A percentile compares a stretch with the other conserved stretches of the same genome.
Evolutionary conservation across 441 rosid genomes (phyloP).

Genomic region (Populus hybrid): DNA sequence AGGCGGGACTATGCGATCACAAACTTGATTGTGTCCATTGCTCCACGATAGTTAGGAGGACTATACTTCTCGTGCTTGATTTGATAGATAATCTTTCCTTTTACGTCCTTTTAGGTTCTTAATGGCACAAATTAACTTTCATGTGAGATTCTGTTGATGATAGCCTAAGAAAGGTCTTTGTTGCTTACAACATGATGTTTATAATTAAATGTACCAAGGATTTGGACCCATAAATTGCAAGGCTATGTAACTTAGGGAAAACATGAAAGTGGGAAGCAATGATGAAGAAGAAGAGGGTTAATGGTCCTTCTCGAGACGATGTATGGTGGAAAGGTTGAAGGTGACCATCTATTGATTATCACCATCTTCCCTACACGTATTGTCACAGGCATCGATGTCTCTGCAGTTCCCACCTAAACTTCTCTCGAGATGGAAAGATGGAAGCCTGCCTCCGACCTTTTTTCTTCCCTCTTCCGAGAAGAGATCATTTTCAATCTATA

Average conservation of each 20-base stretch:
- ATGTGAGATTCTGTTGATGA: slow-evolving; percentile 18
- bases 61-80: slow-evolving; percentile 6
- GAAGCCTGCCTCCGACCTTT: slow-evolving; percentile 13
- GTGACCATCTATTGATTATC: slow-evolving; percentile 29
- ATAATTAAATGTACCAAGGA: slow-evolving; percentile 5
- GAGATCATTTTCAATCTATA: background rate
- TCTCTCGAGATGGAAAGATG: too few species aligned
- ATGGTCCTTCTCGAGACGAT: slow-evolving; percentile 28
- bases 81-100: slow-evolving; percentile 14
- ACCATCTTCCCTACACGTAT: slow-evolving; percentile 7
- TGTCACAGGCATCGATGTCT: background rate
- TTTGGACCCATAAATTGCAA: slow-evolving; percentile 14
- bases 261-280: slow-evolving; percentile 23
- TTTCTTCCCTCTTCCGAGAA: background rate
- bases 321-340: slow-evolving; percentile 21
- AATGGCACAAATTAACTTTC: slow-evolving; percentile 10
- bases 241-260: slow-evolving; percentile 1
- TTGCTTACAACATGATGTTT: slow-evolving; percentile 2
- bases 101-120: background rate
- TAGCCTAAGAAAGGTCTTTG: slow-evolving; percentile 25
- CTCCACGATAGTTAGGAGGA: background rate
- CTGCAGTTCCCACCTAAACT: too few species aligned
- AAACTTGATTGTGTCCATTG: background rate
- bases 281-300: slow-evolving; percentile 32
- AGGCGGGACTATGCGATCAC: background rate